These are phyloP conservation scores for Grosmannia penicillata DNA, from an alignment of 2,329 filamentous ascomycete genomes.

Conservation along the genomic window DNA sequence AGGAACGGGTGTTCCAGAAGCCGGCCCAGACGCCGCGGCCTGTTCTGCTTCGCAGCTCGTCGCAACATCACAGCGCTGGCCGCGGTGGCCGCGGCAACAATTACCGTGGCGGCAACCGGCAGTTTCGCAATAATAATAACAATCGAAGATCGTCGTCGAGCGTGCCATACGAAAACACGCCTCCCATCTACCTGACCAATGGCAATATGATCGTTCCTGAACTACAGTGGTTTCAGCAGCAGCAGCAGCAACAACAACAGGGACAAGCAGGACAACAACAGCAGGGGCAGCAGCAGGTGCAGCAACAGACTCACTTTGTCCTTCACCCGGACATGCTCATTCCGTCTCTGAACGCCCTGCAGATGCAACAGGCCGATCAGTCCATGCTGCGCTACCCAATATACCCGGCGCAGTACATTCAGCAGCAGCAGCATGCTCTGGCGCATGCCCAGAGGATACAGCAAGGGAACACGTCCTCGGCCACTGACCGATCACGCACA, in stretches of 20 bases:
- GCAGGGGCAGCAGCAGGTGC: constrained; percentile 26
- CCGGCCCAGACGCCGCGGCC: constrained; percentile 39
- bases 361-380: constrained; percentile 27
- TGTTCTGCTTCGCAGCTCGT: constrained; percentile 44
- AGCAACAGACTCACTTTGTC: constrained; percentile 22
- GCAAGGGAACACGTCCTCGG: constrained; percentile 18
- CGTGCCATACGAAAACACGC: constrained; percentile 34
- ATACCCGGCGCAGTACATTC: constrained; percentile 28
- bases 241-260: constrained; percentile 31
- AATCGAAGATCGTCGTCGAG: constrained; percentile 39
- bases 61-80: constrained; percentile 34
- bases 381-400: constrained; percentile 24
- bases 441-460: constrained; percentile 29
- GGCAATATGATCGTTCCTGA: constrained; percentile 32
- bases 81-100: constrained; percentile 34
- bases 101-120: constrained; percentile 33
- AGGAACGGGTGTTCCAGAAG: constrained; percentile 46
- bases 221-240: constrained; percentile 32
- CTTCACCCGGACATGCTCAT: constrained; percentile 17
- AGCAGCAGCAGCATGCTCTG: constrained; percentile 25
- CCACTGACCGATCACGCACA: constrained; percentile 38
- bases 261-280: constrained; percentile 23
- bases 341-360: constrained; percentile 14
- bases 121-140: constrained; percentile 28
- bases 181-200: constrained; percentile 23